phyloP scores from a whole-genome alignment of 306 rosid species.

The Fragaria ananassa region DNA sequence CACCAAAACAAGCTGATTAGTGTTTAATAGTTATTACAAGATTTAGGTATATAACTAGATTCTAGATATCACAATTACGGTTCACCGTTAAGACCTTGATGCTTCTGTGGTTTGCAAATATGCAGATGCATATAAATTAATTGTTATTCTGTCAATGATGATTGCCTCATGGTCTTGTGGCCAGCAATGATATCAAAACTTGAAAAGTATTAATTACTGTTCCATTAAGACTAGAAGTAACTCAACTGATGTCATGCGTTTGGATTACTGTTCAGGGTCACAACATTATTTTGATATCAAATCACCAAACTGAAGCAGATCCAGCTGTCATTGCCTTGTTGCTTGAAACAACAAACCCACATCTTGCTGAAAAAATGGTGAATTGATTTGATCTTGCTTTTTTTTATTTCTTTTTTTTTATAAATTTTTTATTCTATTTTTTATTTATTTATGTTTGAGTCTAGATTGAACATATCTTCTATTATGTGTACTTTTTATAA shows the following conservation, averaged over 20 bases:
- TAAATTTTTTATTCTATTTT: too few species aligned
- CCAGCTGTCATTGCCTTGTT: conserved; percentile 88
- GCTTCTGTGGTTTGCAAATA: conserved; percentile 22
- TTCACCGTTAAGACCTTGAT: conserved; percentile 24
- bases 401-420: neutral
- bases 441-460: neutral
- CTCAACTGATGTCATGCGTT: conserved; percentile 24
- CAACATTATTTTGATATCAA: conserved; percentile 88
- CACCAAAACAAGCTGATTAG: neutral
- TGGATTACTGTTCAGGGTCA: conserved; percentile 70
- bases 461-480: neutral
- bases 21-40: neutral
- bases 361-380: conserved; percentile 82
- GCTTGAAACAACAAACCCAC: conserved; percentile 65
- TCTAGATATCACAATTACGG: conserved; percentile 27
- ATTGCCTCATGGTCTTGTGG: conserved; percentile 17
- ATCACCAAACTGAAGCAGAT: conserved; percentile 99
- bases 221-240: conserved; percentile 4
- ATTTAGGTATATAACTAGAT: conserved; percentile 11
- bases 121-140: conserved; percentile 16
- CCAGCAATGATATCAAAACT: conserved; percentile 16
- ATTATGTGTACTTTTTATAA: conserved; percentile 9
- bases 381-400: conserved; percentile 10
- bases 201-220: conserved; percentile 15
- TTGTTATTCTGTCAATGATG: conserved; percentile 8